Evolutionary conservation across 306 rosid species (phyloP).

Genomic region (Chamaecrista fasciculata): DNA sequence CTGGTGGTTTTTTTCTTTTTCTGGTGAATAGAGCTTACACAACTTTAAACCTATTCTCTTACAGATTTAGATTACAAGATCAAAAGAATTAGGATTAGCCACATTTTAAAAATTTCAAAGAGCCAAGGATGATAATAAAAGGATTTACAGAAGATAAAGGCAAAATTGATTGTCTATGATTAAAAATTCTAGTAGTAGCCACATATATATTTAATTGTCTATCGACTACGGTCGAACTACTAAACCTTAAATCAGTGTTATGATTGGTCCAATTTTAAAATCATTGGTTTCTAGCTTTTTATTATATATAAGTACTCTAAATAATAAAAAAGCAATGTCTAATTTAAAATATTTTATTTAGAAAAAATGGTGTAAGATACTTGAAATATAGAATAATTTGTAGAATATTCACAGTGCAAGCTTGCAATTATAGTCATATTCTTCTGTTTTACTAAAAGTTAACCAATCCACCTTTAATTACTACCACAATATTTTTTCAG

Average conservation of each 20-base stretch:
- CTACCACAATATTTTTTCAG: slow-evolving; percentile 14
- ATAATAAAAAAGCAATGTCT: no score
- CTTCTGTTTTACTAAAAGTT: background rate
- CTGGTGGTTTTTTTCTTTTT: background rate
- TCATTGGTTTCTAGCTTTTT: no score
- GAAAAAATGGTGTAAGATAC: no score
- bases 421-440: background rate
- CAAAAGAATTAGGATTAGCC: background rate
- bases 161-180: no score
- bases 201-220: no score
- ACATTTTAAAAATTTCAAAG: background rate
- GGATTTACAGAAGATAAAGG: background rate
- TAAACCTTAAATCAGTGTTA: no score
- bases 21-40: background rate
- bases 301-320: no score
- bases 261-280: no score
- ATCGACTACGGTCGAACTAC: no score
- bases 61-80: background rate
- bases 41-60: background rate
- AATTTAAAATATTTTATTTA: no score
- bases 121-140: background rate
- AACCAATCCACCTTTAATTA: background rate
- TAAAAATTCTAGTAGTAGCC: no score
- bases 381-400: no score
- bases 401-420: background rate